Evolutionary conservation across 345 rosid genomes (phyloP), one percentile per base, ranked within the genome.

Genomic region (Eucalyptus sp.): DNA sequence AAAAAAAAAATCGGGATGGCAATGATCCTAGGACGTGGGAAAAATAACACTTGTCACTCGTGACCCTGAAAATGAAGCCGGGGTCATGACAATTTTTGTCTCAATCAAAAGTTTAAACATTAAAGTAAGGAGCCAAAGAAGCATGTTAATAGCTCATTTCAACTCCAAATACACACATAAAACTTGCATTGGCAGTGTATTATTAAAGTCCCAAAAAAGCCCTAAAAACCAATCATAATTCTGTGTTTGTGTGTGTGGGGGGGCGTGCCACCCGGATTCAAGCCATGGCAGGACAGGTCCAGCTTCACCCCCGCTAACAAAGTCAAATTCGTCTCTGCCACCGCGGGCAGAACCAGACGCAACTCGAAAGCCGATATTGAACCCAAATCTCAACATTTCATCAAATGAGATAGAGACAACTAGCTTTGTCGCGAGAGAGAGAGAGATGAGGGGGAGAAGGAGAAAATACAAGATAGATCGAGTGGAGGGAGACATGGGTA

Each of bases 1-100:
- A 52, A 52, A 7, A 9, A 52, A 52, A 7, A 10, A 52, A 52
- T 20, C 0, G 10, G 58, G 2, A 20, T 1, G 25, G 2, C 5
- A 1, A 52, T 2, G 4, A 52, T 2, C 2, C 0, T 52, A 2
- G 2, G 58, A 52, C 0, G 0, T 52, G 2, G 2, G 0, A 1
- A 52, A 52, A 52, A 20, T 52, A 52, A 8, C 2, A 10, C 2
- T 52, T 20, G 0, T 52, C 5, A 8, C 10, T 52, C 5, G 3
- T 52, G 5, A 8, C 5, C 18, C 0, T 52, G 2, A 2, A 20
- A 20, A 20, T 52, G 2, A 10, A 18, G 25, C 18, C 20, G 8
- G 25, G 9, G 58, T 20, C 25, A 18, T 20, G 24, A 52, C 0
- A 7, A 51, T 64, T 14, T 64, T 64, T 29, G 16, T 31, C 37